Conservation (phyloP, 306 rosid species). For the Elaeagnus macrophylla region DNA sequence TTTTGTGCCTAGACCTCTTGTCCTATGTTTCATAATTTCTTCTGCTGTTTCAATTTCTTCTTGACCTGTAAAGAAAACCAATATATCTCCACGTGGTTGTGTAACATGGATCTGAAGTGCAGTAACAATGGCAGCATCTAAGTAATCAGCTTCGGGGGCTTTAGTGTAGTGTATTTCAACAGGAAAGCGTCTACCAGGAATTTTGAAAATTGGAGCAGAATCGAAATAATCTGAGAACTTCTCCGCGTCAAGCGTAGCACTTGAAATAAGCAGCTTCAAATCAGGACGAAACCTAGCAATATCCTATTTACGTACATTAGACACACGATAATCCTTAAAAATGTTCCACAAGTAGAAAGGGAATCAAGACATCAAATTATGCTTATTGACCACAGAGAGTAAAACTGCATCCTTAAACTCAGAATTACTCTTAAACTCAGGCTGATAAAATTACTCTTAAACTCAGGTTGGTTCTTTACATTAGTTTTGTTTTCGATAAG, state of each 20-base stretch:
- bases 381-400: too few relatives aligned
- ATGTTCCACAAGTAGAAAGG: neutral
- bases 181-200: slow-evolving; percentile 88
- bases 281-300: slow-evolving; percentile 89
- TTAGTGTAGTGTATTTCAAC: slow-evolving; percentile 82
- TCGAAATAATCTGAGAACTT: slow-evolving; percentile 90
- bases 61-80: slow-evolving; percentile 91
- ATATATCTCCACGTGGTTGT: slow-evolving; percentile 79
- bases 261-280: slow-evolving; percentile 82
- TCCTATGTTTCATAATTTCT: slow-evolving; percentile 89
- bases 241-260: slow-evolving; percentile 96
- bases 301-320: slow-evolving; percentile 42
- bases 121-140: slow-evolving; percentile 92
- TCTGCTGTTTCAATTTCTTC: slow-evolving; percentile 96
- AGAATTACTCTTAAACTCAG: too few relatives aligned
- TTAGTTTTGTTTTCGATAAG: too few relatives aligned
- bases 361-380: neutral
- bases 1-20: slow-evolving; percentile 80
- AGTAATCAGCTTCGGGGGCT: slow-evolving; percentile 96
- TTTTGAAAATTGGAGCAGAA: slow-evolving; percentile 88
- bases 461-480: too few relatives aligned
- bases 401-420: too few relatives aligned
- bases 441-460: too few relatives aligned
- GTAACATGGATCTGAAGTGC: slow-evolving; percentile 91
- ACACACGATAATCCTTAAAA: slow-evolving; percentile 2